Base-by-base conservation (phyloP, 2,329 filamentous ascomycete genomes). In the Xenoacremonium recifei region DNA sequence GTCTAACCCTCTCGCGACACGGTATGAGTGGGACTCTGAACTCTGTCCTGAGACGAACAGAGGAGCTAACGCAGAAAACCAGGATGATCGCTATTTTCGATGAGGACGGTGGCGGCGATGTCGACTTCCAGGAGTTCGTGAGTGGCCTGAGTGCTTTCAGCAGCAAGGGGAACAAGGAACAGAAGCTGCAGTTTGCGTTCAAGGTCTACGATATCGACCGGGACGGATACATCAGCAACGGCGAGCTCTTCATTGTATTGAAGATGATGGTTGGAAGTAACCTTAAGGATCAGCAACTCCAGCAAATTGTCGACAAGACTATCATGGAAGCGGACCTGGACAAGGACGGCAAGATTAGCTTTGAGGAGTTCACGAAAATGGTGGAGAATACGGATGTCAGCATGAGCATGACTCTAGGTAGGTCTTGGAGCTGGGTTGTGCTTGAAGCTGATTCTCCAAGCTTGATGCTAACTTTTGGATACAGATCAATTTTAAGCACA, bases 191-290 rank as follows among this genome's bases (percentile, higher is more conserved):
- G 40, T 99, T 99, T 63, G 93, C 93, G 33, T 99, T 99, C 81
- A 96, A 96, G 70, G 93, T 99, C 48, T 99, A 99, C 76, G 93
- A 99, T 67, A 97, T 99, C 62, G 93, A 99, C 70, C 89, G 93
- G 47, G 93, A 99, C 68, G 93, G 93, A 18, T 99, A 88, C 72
- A 99, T 99, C 63, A 95, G 89, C 75, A 99, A 99, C 69, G 93
- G 93, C 60, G 93, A 99, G 75, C 80, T 99, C 38, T 99, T 97
- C 69, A 97, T 99, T 61, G 93, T 99, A 62, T 79, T 99, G 61
- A 99, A 99, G 86, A 99, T 99, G 93, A 99, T 99, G 93, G 93
- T 99, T 38, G 93, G 93, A 46, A 96, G 88, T 74, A 99, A 99
- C 69, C 74, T 99, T 62, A 99, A 99, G 78, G 93, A 99, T 68